Conservation (phyloP, 2,329 filamentous ascomycete species). For the Akanthomyces uredinophilus region DNA sequence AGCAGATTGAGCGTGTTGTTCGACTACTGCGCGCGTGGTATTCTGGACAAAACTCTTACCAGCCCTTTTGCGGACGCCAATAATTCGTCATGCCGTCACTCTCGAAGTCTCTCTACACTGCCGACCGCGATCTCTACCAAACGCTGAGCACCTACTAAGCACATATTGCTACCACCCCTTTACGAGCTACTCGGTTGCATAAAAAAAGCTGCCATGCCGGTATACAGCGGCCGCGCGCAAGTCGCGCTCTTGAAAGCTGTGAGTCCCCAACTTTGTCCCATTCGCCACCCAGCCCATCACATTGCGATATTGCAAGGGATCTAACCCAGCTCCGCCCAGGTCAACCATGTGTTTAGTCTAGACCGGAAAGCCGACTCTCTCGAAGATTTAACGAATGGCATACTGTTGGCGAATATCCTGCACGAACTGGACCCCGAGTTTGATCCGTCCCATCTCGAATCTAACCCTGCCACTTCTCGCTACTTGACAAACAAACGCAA, state of each 20-base stretch:
- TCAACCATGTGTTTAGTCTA: slow-evolving; percentile 38
- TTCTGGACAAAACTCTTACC: not conserved
- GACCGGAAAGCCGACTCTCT: slow-evolving; percentile 44
- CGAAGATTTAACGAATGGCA: slow-evolving; percentile 48
- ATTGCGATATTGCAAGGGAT: not conserved
- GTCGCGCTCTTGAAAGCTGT: slow-evolving; percentile 54
- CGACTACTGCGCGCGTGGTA: not conserved
- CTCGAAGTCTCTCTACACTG: not conserved
- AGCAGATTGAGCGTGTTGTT: not conserved
- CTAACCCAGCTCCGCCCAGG: slow-evolving; percentile 20
- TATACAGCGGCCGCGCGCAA: slow-evolving; percentile 41
- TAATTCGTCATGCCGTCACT: slow-evolving; percentile 2
- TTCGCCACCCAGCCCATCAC: not conserved
- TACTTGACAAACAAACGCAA: slow-evolving; percentile 47
- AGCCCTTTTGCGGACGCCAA: not conserved
- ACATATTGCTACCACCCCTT: not conserved
- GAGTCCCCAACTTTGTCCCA: slow-evolving; percentile 21
- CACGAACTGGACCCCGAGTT: slow-evolving; percentile 55
- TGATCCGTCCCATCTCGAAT: slow-evolving; percentile 48
- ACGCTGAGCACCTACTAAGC: not conserved
- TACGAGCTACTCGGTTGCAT: not conserved
- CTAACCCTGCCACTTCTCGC: slow-evolving; percentile 36
- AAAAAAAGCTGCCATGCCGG: slow-evolving; percentile 28
- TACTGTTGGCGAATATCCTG: slow-evolving; percentile 50
- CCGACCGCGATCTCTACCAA: not conserved